Conservation (phyloP, 2,329 filamentous ascomycete genomes). For the Colletotrichum sp. region DNA sequence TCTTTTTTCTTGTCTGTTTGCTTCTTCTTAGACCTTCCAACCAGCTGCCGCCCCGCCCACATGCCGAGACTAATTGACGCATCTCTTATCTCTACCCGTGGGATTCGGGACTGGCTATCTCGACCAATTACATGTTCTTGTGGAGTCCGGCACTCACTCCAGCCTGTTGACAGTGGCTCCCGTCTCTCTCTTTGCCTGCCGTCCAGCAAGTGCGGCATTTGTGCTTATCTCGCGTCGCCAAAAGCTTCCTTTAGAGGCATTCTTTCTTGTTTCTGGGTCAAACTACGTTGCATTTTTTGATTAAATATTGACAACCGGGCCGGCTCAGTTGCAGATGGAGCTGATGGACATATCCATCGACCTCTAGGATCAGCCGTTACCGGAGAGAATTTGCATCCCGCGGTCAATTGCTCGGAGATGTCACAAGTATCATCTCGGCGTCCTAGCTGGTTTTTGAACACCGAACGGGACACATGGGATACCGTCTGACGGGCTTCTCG, state of each 20-base stretch:
- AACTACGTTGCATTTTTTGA: background rate
- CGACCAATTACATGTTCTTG: background rate
- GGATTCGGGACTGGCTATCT: conserved; percentile 1
- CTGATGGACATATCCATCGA: background rate
- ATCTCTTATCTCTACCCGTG: conserved; percentile 13
- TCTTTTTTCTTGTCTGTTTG: background rate
- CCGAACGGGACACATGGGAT: background rate
- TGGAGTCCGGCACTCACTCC: background rate
- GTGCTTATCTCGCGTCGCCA: conserved; percentile 13
- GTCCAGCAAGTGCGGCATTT: conserved; percentile 2
- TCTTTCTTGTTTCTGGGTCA: background rate
- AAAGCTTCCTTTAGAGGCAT: background rate
- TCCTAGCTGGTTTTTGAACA: background rate
- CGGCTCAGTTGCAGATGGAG: background rate
- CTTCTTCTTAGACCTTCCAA: background rate
- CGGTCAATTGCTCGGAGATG: background rate
- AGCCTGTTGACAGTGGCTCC: background rate
- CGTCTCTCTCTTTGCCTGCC: background rate
- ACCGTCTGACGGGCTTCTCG: background rate
- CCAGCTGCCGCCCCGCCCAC: conserved; percentile 1
- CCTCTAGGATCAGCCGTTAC: conserved; percentile 3
- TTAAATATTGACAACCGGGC: background rate
- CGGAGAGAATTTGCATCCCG: background rate
- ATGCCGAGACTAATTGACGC: background rate
- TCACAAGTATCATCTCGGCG: background rate